These are phyloP conservation scores for Diphasiastrum complanatum DNA, from an alignment of 83 land plant genomes.

Conservation along the genomic window DNA sequence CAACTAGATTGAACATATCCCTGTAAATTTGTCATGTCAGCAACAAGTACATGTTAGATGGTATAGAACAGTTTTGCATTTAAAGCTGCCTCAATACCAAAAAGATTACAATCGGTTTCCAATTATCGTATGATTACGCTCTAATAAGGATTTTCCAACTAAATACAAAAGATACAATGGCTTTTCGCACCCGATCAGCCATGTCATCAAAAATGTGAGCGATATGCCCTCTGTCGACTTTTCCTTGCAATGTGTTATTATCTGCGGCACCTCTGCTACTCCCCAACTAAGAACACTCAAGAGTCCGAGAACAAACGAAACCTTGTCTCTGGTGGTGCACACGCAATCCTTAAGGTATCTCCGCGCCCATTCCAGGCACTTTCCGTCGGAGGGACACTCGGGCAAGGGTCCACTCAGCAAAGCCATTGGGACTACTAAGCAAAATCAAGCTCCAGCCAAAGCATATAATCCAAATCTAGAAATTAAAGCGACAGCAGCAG, in stretches of 20 bases:
- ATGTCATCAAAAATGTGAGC: constrained; percentile 59
- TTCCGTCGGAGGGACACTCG: no score
- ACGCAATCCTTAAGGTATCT: constrained; percentile 62
- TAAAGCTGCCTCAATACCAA: not conserved
- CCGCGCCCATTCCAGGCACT: constrained; percentile 57
- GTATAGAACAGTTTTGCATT: not conserved
- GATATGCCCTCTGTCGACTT: constrained; percentile 80
- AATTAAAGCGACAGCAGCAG: no score
- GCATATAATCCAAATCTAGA: no score
- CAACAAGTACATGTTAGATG: no score
- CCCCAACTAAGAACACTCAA: constrained; percentile 66
- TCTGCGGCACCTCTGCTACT: constrained; percentile 81
- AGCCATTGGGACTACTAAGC: no score
- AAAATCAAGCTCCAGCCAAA: no score
- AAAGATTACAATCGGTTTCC: not conserved
- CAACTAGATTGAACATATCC: constrained; percentile 66
- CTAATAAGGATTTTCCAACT: not conserved
- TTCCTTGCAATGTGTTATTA: constrained; percentile 61
- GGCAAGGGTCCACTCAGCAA: no score
- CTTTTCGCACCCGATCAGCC: constrained; percentile 60
- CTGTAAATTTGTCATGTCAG: no score
- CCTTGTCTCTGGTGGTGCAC: constrained; percentile 42
- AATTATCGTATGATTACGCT: not conserved
- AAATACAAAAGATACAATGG: not conserved
- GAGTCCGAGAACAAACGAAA: constrained; percentile 60